Evolutionary conservation across 805 yeast species (phyloP).

Genomic region (Cyberlindnera xylosilytica): DNA sequence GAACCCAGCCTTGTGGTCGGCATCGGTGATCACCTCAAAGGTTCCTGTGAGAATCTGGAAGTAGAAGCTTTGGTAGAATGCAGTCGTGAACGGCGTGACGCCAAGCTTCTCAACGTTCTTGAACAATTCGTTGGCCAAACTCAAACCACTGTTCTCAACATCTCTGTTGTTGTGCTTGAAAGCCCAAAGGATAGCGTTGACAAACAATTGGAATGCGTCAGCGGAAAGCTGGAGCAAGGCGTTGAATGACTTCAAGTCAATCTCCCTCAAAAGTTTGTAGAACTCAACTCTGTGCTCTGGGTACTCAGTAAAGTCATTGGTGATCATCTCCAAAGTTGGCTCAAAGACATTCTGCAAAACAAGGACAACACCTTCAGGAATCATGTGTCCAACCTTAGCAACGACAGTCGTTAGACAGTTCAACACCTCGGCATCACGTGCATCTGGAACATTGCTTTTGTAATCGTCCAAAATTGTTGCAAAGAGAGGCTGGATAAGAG

Average conservation of each 20-base stretch:
- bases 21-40: slow-evolving; percentile 89
- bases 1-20: slow-evolving; percentile 97
- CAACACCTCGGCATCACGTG: slow-evolving; percentile 96
- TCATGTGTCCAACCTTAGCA: slow-evolving; percentile 78
- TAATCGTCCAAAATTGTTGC: slow-evolving; percentile 88
- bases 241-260: slow-evolving; percentile 78
- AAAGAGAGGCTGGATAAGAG: slow-evolving; percentile 78
- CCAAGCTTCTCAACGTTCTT: slow-evolving; percentile 81
- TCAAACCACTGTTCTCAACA: slow-evolving; percentile 89
- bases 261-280: slow-evolving; percentile 83
- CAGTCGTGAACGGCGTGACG: slow-evolving; percentile 66
- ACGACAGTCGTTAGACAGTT: slow-evolving; percentile 93
- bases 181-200: slow-evolving; percentile 97
- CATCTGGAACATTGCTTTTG: slow-evolving; percentile 85
- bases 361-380: slow-evolving; percentile 84
- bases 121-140: slow-evolving; percentile 77
- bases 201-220: slow-evolving; percentile 83
- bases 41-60: slow-evolving; percentile 89
- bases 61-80: slow-evolving; percentile 84
- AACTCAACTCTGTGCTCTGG: slow-evolving; percentile 98
- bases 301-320: slow-evolving; percentile 90
- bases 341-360: slow-evolving; percentile 90
- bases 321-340: slow-evolving; percentile 93
- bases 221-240: slow-evolving; percentile 88
- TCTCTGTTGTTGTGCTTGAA: slow-evolving; percentile 96